Conservation (phyloP, 352 stramenopile genomes). For the Phytopythium ostracodes region DNA sequence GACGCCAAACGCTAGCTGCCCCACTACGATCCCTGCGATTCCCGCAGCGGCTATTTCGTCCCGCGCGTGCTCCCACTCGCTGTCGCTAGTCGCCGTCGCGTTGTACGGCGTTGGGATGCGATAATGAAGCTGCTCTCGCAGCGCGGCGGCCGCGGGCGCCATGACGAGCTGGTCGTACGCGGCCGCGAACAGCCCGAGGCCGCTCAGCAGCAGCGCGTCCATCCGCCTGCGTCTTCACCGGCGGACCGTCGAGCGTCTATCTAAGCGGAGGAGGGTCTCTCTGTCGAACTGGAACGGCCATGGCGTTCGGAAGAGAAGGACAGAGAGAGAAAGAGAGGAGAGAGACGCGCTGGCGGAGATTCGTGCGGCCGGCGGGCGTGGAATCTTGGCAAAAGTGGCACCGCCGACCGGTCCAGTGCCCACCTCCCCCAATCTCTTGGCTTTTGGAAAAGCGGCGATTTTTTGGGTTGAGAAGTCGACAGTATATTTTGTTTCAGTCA, state of each 20-base stretch:
- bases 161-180: not conserved
- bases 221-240: not conserved
- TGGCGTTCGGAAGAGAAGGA: not conserved
- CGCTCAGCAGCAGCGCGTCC: not conserved
- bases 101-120: not conserved
- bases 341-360: not conserved
- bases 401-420: no score
- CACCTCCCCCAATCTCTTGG: no score
- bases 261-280: not conserved
- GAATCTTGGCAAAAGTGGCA: not conserved
- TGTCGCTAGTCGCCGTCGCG: not conserved
- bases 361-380: not conserved
- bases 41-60: slow-evolving; percentile 25
- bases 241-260: not conserved
- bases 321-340: not conserved
- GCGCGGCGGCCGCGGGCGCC: not conserved
- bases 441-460: no score
- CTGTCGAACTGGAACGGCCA: not conserved
- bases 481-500: no score
- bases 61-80: not conserved
- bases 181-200: slow-evolving; percentile 1
- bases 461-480: no score
- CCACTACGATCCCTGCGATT: slow-evolving; percentile 27
- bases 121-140: not conserved
- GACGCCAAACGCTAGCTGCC: slow-evolving; percentile 31